Evolutionary conservation across 116 monocot species (phyloP).

Genomic region (Zostera marina): DNA sequence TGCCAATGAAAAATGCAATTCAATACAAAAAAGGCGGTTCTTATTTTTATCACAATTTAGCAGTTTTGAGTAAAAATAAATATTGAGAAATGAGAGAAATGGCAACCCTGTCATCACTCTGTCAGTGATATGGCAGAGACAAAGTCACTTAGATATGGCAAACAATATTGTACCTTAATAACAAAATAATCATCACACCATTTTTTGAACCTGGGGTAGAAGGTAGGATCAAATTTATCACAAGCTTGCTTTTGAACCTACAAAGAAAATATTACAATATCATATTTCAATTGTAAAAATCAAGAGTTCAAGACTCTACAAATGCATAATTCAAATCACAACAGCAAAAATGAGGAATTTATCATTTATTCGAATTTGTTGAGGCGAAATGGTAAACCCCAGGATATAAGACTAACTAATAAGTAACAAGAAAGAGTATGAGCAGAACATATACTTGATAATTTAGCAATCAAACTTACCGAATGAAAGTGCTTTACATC

Average conservation of each 20-base stretch:
- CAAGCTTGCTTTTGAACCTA: constrained; percentile 93
- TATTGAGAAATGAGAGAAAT: not conserved
- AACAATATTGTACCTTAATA: constrained; percentile 42
- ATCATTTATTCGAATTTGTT: too few species aligned
- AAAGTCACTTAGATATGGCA: not conserved
- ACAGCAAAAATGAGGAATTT: not conserved
- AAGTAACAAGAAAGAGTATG: too few species aligned
- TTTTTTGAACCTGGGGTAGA: constrained; percentile 96
- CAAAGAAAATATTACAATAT: constrained; percentile 6
- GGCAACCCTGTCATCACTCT: not conserved
- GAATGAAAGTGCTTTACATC: constrained; percentile 94
- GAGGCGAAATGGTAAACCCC: not conserved
- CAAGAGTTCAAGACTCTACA: not conserved
- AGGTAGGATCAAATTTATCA: constrained; percentile 92
- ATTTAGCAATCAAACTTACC: too few species aligned
- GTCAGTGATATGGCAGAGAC: too few species aligned
- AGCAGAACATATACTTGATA: too few species aligned
- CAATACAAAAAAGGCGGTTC: not conserved
- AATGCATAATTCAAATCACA: not conserved
- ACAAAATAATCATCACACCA: constrained; percentile 99
- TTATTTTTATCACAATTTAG: not conserved
- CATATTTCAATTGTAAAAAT: not conserved
- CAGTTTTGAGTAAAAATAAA: not conserved
- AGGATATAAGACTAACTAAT: too few species aligned
- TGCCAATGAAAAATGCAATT: constrained; percentile 18